Evolutionary conservation across 192 early-diverging fungal species (phyloP), one percentile per base, ranked within the genome.

Genomic region (Coemansia pectinata): DNA sequence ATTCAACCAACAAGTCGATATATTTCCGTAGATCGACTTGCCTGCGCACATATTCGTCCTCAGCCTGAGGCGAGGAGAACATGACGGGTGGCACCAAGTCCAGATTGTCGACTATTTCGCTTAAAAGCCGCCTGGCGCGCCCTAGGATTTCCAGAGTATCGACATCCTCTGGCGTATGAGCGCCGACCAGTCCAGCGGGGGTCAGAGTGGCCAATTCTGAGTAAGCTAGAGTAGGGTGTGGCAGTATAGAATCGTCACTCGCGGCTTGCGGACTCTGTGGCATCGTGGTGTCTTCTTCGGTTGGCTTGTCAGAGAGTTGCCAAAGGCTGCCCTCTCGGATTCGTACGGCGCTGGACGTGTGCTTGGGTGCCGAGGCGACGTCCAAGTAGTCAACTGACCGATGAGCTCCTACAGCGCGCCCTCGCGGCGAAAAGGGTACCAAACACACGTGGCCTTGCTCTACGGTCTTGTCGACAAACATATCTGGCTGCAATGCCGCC

Each of bases 1-100:
- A 91, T 33, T 85, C 84, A 17, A 96, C 88, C 3, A 91, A 84
- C 38, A 85, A 84, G 8, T 88, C 88, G 8, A 98, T 85, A 67
- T 94, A 93, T 17, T 90, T 82, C 25, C 88, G 86, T 64, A 96
- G 75, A 9, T 86, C 81, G 1, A 84, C 81, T 59, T 84, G 81
- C 10, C 74, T 67, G 34, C 81, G 81, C 73, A 84, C 81, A 41
- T 79, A 84, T 25, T 73, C 81, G 53, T 79, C 72, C 57, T 84
- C 81, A 19, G 73, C 77, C 10, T 65, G 61, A 10, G 62, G 48
- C 17, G 80, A 74, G 25, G 69, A 11, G 53, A 83, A 83, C 66
- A 70, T 62, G 47, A 72, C 69, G 33, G 68, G 68, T 23, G 80
- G 80, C 5, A 72, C 69, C 69, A 73, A 69, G 40, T 83, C 75